Evolutionary conservation across 495 filamentous ascomycete genomes (phyloP), one percentile per base, ranked within the genome.

Genomic region (Hypoxylon intermedium): DNA sequence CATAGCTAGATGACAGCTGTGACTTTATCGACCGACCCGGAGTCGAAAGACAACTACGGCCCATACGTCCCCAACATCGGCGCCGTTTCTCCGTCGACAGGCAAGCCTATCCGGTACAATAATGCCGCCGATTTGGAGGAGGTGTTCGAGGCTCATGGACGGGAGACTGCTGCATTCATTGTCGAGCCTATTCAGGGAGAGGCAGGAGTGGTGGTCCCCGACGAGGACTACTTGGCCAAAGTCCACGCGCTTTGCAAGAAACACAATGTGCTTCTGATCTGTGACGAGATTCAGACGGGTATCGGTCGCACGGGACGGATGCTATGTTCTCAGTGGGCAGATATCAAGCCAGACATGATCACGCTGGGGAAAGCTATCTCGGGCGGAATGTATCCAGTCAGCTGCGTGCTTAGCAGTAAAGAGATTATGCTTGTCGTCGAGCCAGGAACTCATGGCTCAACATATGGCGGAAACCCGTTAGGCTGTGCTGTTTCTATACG

Each of bases 121-220:
- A 87, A 89, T 71, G 85, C 93, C 59, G 81, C 83, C 12, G 90
- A 94, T 54, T 74, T 99, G 34, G 86, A 91, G 37, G 87, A 85
- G 53, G 90, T 87, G 4, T 81, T 99, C 31, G 85, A 91, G 67
- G 81, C 80, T 24, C 90, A 95, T 63, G 93, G 95, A 6, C 77
- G 84, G 51, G 89, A 94, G 58, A 89, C 92, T 21, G 94, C 94
- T 38, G 94, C 90, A 12, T 95, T 99, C 80, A 84, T 99, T 34
- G 88, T 98, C 16, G 94, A 99, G 74, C 94, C 94, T 9, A 99
- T 99, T 62, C 94, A 99, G 77, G 94, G 94, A 58, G 94, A 99
- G 76, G 94, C 94, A 2, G 94, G 94, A 34, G 97, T 99, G 21
- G 89, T 98, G 12, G 95, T 99, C 13, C 94, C 94, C 1, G 89